These are phyloP conservation scores for Arabidopsis thaliana DNA, from an alignment of 345 rosid species.

Conservation along the genomic window TAIR10.1 NC_003074.8:21662501-21663000, in stretches of 20 bases:
- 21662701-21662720: slow-evolving; percentile 73
- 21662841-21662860: slow-evolving; percentile 96
- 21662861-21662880: slow-evolving; percentile 75
- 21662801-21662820: slow-evolving; percentile 73
- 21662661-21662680: slow-evolving; percentile 99
- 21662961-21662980: slow-evolving; percentile 88
- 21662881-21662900: slow-evolving; percentile 68
- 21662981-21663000: slow-evolving; percentile 91
- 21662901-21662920: slow-evolving; percentile 78
- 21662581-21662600: slow-evolving; percentile 60
- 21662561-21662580: background rate
- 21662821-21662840: slow-evolving; percentile 89
- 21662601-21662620: slow-evolving; percentile 96
- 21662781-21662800: slow-evolving; percentile 72
- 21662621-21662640: slow-evolving; percentile 96
- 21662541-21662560: slow-evolving; percentile 31
- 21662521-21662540: slow-evolving; percentile 4
- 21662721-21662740: slow-evolving; percentile 93
- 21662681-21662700: slow-evolving; percentile 94
- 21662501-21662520: slow-evolving; percentile 67
- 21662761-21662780: slow-evolving; percentile 75
- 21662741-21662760: slow-evolving; percentile 91
- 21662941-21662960: slow-evolving; percentile 91
- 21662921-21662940: slow-evolving; percentile 94
- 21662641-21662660: slow-evolving; percentile 91